These are phyloP conservation scores for Helotiales sp. DNA, from an alignment of 2,329 filamentous ascomycete genomes.

Conservation along the genomic window DNA sequence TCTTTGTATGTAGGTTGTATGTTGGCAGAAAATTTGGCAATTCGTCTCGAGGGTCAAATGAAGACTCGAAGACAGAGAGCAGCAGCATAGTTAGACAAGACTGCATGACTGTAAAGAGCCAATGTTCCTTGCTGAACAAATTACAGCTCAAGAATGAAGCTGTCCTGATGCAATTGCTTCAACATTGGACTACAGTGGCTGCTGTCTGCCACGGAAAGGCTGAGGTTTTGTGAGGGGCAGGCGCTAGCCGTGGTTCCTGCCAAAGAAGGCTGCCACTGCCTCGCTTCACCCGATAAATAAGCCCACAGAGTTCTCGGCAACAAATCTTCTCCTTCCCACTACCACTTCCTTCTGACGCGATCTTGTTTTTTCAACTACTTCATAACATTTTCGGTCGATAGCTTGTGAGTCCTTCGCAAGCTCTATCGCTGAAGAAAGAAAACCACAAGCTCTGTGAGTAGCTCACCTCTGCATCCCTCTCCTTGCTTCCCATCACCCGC, in stretches of 20 bases:
- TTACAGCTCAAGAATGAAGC: too few relatives aligned
- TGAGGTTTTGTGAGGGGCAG: too few relatives aligned
- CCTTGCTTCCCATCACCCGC: neutral
- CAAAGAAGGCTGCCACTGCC: neutral
- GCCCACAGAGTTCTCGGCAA: neutral
- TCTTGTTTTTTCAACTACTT: neutral
- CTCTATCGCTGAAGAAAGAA: conserved; percentile 8
- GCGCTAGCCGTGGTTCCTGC: neutral
- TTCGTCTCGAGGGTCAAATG: too few relatives aligned
- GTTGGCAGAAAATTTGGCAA: too few relatives aligned
- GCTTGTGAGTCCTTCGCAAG: conserved; percentile 23
- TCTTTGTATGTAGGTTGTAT: too few relatives aligned
- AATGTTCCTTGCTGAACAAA: too few relatives aligned
- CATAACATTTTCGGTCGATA: conserved; percentile 8
- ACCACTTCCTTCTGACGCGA: neutral
- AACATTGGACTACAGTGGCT: too few relatives aligned
- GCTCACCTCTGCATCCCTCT: neutral
- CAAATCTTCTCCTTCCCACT: conserved; percentile 4
- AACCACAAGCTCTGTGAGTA: conserved; percentile 12
- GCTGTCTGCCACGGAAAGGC: too few relatives aligned
- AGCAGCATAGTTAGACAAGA: too few relatives aligned
- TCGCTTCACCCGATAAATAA: neutral
- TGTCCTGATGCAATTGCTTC: too few relatives aligned
- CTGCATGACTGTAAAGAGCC: too few relatives aligned
- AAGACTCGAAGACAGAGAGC: too few relatives aligned